A percentile compares a stretch with the other conserved stretches of the same genome.
phyloP scores from a whole-genome alignment of 768 basidiomycete species.

The Butyriboletus loyo region DNA sequence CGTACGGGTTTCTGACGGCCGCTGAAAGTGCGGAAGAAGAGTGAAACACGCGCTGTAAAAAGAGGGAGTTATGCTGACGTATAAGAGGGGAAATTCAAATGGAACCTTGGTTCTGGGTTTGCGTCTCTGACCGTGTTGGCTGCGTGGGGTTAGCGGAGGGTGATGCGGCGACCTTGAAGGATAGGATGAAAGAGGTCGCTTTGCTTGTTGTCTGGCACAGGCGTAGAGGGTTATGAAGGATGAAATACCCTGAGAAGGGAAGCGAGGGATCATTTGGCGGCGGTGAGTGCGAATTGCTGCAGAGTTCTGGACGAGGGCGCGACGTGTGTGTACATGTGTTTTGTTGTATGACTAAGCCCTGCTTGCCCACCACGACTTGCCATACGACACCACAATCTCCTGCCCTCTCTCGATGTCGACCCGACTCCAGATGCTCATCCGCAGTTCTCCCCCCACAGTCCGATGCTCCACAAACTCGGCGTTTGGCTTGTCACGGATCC shows the following conservation, averaged over 20 bases:
- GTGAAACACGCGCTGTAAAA: conserved; percentile 70
- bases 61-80: conserved; percentile 19
- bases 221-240: conserved; percentile 56
- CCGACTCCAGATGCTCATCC: conserved; percentile 75
- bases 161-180: conserved; percentile 37
- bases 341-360: conserved; percentile 21
- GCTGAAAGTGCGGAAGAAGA: conserved; percentile 50
- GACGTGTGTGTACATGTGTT: conserved; percentile 19
- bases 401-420: conserved; percentile 70
- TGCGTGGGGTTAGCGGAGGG: conserved; percentile 12
- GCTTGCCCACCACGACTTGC: conserved; percentile 78
- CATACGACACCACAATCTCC: conserved; percentile 86
- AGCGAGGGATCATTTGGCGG: conserved; percentile 48
- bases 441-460: conserved; percentile 53
- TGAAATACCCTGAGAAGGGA: conserved; percentile 47
- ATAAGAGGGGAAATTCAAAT: conserved; percentile 7
- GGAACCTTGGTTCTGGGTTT: conserved; percentile 40
- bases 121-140: conserved; percentile 16
- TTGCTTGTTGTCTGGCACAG: conserved; percentile 42
- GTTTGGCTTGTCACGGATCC: conserved; percentile 66
- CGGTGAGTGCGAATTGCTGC: neutral
- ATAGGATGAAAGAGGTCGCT: conserved; percentile 37
- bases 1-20: conserved; percentile 81
- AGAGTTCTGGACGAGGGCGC: neutral
- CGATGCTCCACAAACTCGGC: conserved; percentile 63